These are phyloP conservation scores for Penicillium sp. DNA, from an alignment of 2,329 filamentous ascomycete species.

Conservation along the genomic window DNA sequence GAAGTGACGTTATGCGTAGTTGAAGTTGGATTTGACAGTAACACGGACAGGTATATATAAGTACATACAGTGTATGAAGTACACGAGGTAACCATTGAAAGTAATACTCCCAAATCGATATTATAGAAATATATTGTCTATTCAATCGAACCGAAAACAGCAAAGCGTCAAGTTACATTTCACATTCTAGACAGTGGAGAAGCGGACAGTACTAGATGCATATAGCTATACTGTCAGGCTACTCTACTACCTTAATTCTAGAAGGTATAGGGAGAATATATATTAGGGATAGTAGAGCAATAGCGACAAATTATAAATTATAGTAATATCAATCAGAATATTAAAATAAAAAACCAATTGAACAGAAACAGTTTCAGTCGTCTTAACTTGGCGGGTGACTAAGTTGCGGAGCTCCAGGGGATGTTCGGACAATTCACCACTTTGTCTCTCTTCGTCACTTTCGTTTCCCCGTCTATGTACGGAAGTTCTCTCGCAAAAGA, in stretches of 20 bases:
- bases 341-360: background rate
- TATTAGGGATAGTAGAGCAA: too few species aligned
- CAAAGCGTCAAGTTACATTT: conserved; percentile 11
- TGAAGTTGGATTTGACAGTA: background rate
- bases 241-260: background rate
- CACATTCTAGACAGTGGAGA: conserved; percentile 17
- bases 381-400: conserved; percentile 6
- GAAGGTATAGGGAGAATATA: background rate
- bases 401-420: conserved; percentile 8
- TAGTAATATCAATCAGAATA: background rate
- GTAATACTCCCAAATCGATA: background rate
- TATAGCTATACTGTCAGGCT: background rate
- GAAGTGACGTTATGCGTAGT: conserved; percentile 4
- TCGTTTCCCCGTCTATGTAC: background rate
- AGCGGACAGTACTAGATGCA: background rate
- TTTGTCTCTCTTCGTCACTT: background rate
- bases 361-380: background rate
- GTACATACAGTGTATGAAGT: background rate
- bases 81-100: background rate
- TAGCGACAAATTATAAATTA: background rate
- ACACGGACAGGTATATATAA: background rate
- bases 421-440: background rate
- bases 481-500: background rate
- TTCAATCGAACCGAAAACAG: conserved; percentile 10
- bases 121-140: background rate